These are phyloP conservation scores for Albizia julibrissin DNA, from an alignment of 306 rosid species.

Conservation along the genomic window DNA sequence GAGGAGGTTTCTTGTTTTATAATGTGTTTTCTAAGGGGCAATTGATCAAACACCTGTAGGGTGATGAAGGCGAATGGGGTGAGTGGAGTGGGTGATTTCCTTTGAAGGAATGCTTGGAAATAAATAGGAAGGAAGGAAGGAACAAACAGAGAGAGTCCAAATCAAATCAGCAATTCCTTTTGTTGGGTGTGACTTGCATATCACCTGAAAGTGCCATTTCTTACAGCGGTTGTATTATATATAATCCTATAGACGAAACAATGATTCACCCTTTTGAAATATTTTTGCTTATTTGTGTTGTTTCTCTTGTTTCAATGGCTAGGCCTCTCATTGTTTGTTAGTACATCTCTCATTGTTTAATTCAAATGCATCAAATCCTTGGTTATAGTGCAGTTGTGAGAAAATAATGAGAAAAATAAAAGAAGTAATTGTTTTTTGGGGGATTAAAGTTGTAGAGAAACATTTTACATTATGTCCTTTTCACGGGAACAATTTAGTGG, in stretches of 20 bases:
- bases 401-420: not conserved
- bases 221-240: conserved; percentile 32
- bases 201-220: conserved; percentile 45
- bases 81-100: conserved; percentile 38
- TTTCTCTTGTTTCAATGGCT: not conserved
- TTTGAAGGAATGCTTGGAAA: conserved; percentile 56
- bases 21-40: conserved; percentile 19
- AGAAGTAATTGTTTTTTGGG: not conserved
- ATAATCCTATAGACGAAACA: not conserved
- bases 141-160: conserved; percentile 8
- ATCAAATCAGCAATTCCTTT: not conserved
- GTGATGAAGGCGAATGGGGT: conserved; percentile 21
- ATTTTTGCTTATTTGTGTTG: conserved; percentile 31
- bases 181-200: conserved; percentile 54
- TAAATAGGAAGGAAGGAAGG: conserved; percentile 22
- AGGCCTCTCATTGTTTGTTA: not conserved
- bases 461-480: not conserved
- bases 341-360: not conserved
- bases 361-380: not conserved
- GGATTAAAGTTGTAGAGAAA: not conserved
- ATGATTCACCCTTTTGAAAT: conserved; percentile 6
- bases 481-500: not conserved
- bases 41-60: conserved; percentile 25
- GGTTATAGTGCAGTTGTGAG: not conserved
- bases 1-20: conserved; percentile 27